Evolutionary conservation across 202 grass and related monocot genomes (phyloP), one percentile per base, ranked within the genome.

Genomic region (Panicum virgatum): DNA sequence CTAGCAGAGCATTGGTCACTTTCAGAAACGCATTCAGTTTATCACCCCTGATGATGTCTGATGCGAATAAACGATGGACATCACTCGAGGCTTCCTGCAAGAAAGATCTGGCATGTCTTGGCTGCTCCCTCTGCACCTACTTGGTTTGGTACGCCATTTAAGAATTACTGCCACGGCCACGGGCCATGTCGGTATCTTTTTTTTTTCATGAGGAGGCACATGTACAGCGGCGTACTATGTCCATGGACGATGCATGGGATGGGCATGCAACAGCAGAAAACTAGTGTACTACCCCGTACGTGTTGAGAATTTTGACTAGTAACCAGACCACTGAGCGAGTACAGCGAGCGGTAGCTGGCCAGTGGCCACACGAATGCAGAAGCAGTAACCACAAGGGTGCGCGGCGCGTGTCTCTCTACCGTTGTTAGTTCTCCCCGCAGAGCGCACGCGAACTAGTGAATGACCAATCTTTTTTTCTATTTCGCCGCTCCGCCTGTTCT

Each of bases 101-200:
- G n/a, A n/a, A n/a, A n/a, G n/a, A n/a, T n/a, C n/a, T n/a, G n/a
- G n/a, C n/a, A n/a, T n/a, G n/a, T n/a, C n/a, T n/a, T n/a, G n/a
- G n/a, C n/a, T n/a, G n/a, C n/a, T n/a, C n/a, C n/a, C n/a, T n/a
- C n/a, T n/a, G 62, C 77, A 79, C 38, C 54, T 66, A 79, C 62
- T 62, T 9, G 48, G 26, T 68, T 20, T 68, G 48, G 77, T 68
- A 43, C 63, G 36, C n/a, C 63, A 69, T 69, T 79, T 69, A 57
- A 68, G 48, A 43, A 57, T 59, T 43, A 69, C 64, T 57, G 78
- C 78, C 50, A 57, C 52, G 22, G 22, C 46, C 20, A 54, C 62
- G 26, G 3, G 12, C 45, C 71, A 32, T 56, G 71, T 73, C 51
- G n/a, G 11, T 26, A 25, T 68, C 5, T 1, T n/a, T 8, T 20